Percentiles rank a stretch among this genome's conserved stretches.
Conservation (phyloP, 2,329 filamentous ascomycete genomes). For the Aspergillus clavatus region DNA sequence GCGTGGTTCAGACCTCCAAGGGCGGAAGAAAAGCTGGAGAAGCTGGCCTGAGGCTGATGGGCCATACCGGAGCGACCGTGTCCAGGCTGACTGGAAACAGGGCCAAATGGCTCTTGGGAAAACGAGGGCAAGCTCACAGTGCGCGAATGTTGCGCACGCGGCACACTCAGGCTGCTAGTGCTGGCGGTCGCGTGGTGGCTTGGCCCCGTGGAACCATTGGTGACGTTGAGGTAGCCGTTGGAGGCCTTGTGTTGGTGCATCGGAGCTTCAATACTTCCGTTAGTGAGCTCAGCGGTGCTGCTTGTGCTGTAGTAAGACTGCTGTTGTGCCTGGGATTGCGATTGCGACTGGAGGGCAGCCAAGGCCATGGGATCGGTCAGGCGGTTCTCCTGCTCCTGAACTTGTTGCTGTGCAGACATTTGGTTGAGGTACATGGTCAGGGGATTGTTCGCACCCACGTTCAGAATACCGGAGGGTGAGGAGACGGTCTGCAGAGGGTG, state of each 20-base stretch:
- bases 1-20: slow-evolving; percentile 55
- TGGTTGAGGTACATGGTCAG: slow-evolving; percentile 91
- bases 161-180: slow-evolving; percentile 50
- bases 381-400: slow-evolving; percentile 62
- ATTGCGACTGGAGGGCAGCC: slow-evolving; percentile 54
- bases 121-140: slow-evolving; percentile 83
- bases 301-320: slow-evolving; percentile 73
- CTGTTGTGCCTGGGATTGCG: slow-evolving; percentile 68
- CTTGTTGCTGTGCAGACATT: slow-evolving; percentile 51
- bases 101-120: slow-evolving; percentile 54
- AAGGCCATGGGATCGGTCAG: slow-evolving; percentile 41
- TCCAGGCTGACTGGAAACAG: slow-evolving; percentile 32
- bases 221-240: slow-evolving; percentile 54
- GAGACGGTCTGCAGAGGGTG: slow-evolving; percentile 51
- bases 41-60: slow-evolving; percentile 48
- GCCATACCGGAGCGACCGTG: slow-evolving; percentile 33
- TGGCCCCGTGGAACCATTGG: slow-evolving; percentile 60
- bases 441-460: slow-evolving; percentile 75
- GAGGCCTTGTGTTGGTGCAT: slow-evolving; percentile 57
- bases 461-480: slow-evolving; percentile 70
- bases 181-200: slow-evolving; percentile 68
- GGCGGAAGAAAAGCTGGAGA: slow-evolving; percentile 55
- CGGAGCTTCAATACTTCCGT: slow-evolving; percentile 47
- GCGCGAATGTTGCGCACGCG: slow-evolving; percentile 63
- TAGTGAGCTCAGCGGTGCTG: slow-evolving; percentile 59